Conservation (phyloP, 352 stramenopile species). For the Achlya hypogyna region DNA sequence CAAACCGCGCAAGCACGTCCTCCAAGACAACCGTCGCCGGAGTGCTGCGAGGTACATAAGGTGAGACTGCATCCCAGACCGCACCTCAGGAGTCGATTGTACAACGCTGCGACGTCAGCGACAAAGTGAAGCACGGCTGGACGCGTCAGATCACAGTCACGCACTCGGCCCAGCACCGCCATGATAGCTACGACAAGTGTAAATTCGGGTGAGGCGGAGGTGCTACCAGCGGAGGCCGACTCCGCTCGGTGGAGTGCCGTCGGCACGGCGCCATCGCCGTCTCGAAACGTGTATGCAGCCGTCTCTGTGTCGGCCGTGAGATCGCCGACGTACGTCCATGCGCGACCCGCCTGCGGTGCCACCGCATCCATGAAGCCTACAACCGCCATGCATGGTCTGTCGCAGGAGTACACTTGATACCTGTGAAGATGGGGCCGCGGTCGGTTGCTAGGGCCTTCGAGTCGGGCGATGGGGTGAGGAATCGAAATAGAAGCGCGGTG, state of each 20-base stretch:
- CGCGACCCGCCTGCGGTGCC: background rate
- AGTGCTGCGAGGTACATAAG: background rate
- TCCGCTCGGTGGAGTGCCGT: background rate
- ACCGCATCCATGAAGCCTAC: constrained; percentile 44
- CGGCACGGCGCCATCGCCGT: constrained; percentile 26
- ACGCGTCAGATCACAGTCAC: constrained; percentile 36
- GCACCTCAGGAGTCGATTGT: constrained; percentile 34
- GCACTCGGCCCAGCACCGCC: constrained; percentile 29
- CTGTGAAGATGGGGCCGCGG: background rate
- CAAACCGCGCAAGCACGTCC: background rate
- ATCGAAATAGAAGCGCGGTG: constrained; percentile 38
- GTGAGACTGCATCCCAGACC: background rate
- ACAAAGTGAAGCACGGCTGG: constrained; percentile 35
- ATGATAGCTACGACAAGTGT: constrained; percentile 30
- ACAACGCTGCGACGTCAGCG: constrained; percentile 37
- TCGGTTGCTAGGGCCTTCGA: background rate
- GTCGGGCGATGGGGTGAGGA: constrained; percentile 32
- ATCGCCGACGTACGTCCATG: constrained; percentile 28
- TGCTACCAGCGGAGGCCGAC: constrained; percentile 24
- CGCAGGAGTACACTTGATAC: background rate
- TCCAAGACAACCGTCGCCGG: background rate
- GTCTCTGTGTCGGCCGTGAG: constrained; percentile 35
- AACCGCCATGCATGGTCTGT: background rate
- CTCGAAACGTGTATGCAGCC: constrained; percentile 45
- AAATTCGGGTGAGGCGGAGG: constrained; percentile 24